Evolutionary conservation across 345 rosid genomes (phyloP).

Genomic region (Citrus cavaleriei): DNA sequence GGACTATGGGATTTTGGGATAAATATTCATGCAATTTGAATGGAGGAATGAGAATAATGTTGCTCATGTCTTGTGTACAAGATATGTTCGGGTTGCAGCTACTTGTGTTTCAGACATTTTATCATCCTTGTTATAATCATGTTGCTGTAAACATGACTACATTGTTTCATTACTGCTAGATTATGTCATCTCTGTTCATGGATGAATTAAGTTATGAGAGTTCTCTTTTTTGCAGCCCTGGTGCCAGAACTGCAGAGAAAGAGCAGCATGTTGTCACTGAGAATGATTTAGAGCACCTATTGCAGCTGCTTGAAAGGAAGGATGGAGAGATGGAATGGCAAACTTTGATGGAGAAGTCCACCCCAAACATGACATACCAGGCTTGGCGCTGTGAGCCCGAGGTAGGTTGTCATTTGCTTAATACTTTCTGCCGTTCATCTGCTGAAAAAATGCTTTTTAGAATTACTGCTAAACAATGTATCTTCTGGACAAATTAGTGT

Average conservation of each 20-base stretch:
- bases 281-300: conserved; percentile 71
- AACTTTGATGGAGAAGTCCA: conserved; percentile 72
- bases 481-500: neutral
- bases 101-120: neutral
- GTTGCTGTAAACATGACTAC: neutral
- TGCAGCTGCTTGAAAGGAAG: conserved; percentile 62
- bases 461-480: neutral
- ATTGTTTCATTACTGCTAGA: neutral
- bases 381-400: conserved; percentile 93
- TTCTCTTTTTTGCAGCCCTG: conserved; percentile 25
- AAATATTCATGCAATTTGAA: neutral
- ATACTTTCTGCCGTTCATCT: neutral
- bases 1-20: neutral
- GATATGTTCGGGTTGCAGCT: neutral
- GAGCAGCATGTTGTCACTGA: conserved; percentile 56
- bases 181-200: neutral
- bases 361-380: conserved; percentile 76
- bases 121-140: neutral
- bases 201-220: neutral
- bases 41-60: neutral
- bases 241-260: conserved; percentile 26
- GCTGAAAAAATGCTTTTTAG: neutral
- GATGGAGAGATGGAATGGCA: conserved; percentile 83
- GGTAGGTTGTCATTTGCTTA: conserved; percentile 34
- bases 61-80: neutral